These are phyloP conservation scores for Fusarium sp. DNA, from an alignment of 2,329 filamentous ascomycete genomes.

Conservation along the genomic window DNA sequence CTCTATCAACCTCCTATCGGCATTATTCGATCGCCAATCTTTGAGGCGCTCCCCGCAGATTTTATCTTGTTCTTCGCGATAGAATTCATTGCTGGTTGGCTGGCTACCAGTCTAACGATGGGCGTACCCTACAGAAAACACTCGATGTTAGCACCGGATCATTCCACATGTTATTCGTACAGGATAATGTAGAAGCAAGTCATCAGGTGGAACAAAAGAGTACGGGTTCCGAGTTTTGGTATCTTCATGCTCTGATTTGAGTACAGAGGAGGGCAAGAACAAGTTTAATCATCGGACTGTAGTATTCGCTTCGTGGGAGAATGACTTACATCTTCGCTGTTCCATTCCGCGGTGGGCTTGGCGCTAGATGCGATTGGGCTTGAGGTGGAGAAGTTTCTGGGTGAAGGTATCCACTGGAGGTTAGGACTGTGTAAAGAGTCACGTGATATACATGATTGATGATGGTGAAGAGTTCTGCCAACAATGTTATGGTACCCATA, in stretches of 20 bases:
- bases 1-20: accelerated
- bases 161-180: background rate
- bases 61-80: background rate
- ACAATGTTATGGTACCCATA: no score
- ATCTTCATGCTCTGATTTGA: background rate
- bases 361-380: background rate
- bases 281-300: background rate
- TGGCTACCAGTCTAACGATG: background rate
- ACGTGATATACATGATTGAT: background rate
- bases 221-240: background rate
- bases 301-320: background rate
- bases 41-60: background rate
- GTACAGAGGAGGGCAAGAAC: background rate
- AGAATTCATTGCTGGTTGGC: background rate
- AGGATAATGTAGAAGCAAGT: accelerated
- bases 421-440: background rate
- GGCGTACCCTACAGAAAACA: background rate
- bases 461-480: no score
- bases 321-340: background rate
- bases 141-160: background rate
- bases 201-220: background rate
- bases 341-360: background rate
- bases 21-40: no score
- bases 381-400: background rate
- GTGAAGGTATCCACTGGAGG: background rate